Conservation (phyloP, 108 stramenopile species). For the Pseudonitzschia pungens region DNA sequence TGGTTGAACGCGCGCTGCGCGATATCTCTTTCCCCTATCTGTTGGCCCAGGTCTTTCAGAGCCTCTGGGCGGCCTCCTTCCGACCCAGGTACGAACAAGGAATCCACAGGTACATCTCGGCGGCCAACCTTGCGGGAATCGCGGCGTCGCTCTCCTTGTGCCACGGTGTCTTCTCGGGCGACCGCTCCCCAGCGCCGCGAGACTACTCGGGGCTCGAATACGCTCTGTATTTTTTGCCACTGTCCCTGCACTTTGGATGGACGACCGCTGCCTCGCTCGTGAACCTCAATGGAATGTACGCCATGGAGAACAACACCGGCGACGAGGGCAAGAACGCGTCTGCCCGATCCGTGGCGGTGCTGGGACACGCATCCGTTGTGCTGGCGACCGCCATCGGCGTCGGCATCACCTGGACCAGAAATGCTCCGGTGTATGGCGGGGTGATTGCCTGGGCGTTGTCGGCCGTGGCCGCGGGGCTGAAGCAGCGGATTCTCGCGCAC, state of each 20-base stretch:
- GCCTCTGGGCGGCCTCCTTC: constrained; percentile 74
- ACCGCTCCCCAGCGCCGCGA: no score
- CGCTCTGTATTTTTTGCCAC: constrained; percentile 39
- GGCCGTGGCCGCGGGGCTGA: constrained; percentile 39
- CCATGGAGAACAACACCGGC: constrained; percentile 32
- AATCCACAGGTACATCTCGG: constrained; percentile 50
- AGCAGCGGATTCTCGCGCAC: background rate
- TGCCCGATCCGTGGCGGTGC: constrained; percentile 27
- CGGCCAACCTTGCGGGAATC: constrained; percentile 51
- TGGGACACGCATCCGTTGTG: constrained; percentile 66
- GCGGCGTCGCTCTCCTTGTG: constrained; percentile 52
- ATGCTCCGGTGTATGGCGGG: constrained; percentile 58
- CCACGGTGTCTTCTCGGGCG: background rate
- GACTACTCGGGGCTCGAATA: background rate
- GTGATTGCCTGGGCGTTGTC: constrained; percentile 75
- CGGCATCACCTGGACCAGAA: constrained; percentile 32
- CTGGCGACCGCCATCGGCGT: constrained; percentile 61
- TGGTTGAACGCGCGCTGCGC: background rate
- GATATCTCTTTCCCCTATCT: background rate
- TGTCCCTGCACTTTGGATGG: constrained; percentile 78
- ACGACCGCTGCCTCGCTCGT: constrained; percentile 70
- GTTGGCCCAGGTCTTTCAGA: constrained; percentile 56
- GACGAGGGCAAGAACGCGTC: background rate
- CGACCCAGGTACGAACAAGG: constrained; percentile 54
- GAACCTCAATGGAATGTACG: constrained; percentile 62